A percentile compares a stretch with the other conserved stretches of the same genome.
Evolutionary conservation across 192 early-diverging fungal genomes (phyloP).

Genomic region (Lunasporangiospora selenospora): DNA sequence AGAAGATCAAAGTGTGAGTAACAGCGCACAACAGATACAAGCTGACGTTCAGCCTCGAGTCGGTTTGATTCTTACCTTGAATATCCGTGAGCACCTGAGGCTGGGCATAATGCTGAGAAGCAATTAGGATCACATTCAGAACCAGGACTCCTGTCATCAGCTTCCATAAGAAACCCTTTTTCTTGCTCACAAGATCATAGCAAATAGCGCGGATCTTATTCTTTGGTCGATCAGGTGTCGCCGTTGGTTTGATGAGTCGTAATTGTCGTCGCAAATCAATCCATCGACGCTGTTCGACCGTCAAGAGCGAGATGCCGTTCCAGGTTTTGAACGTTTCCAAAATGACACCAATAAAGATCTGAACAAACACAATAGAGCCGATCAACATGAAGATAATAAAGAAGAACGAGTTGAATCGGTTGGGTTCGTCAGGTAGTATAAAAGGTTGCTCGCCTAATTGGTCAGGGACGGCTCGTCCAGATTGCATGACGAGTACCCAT

Average conservation of each 20-base stretch:
- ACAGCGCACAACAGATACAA: neutral
- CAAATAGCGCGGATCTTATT: slow-evolving; percentile 54
- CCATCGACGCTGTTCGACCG: slow-evolving; percentile 65
- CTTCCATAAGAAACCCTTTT: slow-evolving; percentile 55
- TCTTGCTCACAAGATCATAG: slow-evolving; percentile 57
- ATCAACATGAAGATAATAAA: slow-evolving; percentile 65
- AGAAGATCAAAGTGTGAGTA: slow-evolving; percentile 26
- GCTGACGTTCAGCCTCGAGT: too few relatives aligned
- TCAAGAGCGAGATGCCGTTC: slow-evolving; percentile 60
- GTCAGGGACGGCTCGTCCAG: slow-evolving; percentile 45
- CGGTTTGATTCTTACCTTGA: slow-evolving; percentile 26
- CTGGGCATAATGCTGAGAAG: slow-evolving; percentile 32
- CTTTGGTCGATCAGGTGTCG: slow-evolving; percentile 52
- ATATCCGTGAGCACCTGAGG: slow-evolving; percentile 33
- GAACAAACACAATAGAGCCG: slow-evolving; percentile 63
- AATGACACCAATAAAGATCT: slow-evolving; percentile 66
- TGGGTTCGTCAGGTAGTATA: slow-evolving; percentile 46
- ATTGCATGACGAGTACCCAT: slow-evolving; percentile 58
- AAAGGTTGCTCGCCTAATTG: slow-evolving; percentile 45
- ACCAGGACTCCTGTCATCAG: slow-evolving; percentile 54
- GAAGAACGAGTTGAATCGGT: slow-evolving; percentile 58
- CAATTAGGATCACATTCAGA: slow-evolving; percentile 55
- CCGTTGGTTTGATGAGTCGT: slow-evolving; percentile 58
- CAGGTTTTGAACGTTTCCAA: slow-evolving; percentile 62
- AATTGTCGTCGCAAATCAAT: slow-evolving; percentile 62